Conservation (phyloP, 2,329 filamentous ascomycete genomes). For the Didymella sp. region DNA sequence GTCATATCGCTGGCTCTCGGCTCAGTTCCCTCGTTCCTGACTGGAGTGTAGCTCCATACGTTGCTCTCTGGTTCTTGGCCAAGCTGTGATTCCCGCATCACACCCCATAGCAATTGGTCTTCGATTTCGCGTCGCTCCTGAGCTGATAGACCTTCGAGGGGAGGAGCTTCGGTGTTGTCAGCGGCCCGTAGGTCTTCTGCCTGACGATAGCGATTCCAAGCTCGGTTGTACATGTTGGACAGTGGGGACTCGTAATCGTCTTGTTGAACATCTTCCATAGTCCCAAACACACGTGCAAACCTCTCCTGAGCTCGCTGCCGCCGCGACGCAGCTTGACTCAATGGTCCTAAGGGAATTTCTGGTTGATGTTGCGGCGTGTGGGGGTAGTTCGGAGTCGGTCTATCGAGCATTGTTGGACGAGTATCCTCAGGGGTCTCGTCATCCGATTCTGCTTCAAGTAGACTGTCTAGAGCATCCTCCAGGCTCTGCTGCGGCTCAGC, state of each 20-base stretch:
- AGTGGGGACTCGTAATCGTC: constrained; percentile 59
- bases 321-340: constrained; percentile 27
- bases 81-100: constrained; percentile 38
- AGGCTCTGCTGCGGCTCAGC: constrained; percentile 38
- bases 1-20: constrained; percentile 1
- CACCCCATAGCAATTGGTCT: constrained; percentile 44
- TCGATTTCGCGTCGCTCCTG: constrained; percentile 42
- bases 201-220: constrained; percentile 52
- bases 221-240: constrained; percentile 56
- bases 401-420: background rate
- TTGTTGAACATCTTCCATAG: constrained; percentile 55
- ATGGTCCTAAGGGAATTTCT: constrained; percentile 4
- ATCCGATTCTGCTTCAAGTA: constrained; percentile 40
- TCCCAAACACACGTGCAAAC: constrained; percentile 53
- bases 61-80: constrained; percentile 26
- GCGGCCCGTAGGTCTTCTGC: constrained; percentile 48
- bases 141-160: constrained; percentile 30
- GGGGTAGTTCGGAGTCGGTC: background rate
- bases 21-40: background rate
- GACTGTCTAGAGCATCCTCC: constrained; percentile 45
- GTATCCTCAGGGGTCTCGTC: constrained; percentile 18
- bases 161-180: constrained; percentile 30
- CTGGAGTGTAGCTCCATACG: constrained; percentile 34
- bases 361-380: background rate
- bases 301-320: constrained; percentile 39